A percentile compares a stretch with the other conserved stretches of the same genome.
Conservation (phyloP, 2,329 filamentous ascomycete genomes). For the Aaosphaeria pasadenensis region DNA sequence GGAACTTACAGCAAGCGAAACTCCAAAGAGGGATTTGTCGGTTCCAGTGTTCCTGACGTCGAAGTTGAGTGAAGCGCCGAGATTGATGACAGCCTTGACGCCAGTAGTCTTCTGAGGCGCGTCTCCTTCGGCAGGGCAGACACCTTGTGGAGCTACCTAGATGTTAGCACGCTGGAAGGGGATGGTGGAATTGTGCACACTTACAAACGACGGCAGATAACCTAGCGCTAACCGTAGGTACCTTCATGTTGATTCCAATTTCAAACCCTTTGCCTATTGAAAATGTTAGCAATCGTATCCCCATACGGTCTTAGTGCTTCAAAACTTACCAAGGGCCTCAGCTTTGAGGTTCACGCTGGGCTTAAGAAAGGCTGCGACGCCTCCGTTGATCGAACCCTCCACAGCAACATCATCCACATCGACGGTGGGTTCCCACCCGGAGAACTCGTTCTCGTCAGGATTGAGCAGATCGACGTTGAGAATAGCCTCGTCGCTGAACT, state of each 20-base stretch:
- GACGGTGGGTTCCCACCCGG: conserved; percentile 13
- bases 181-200: not conserved
- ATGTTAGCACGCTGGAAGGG: conserved; percentile 2
- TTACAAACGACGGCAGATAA: conserved; percentile 10
- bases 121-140: conserved; percentile 6
- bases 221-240: conserved; percentile 12
- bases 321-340: conserved; percentile 6
- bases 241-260: conserved; percentile 12
- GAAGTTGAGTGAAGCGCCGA: conserved; percentile 8
- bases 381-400: conserved; percentile 12
- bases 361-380: conserved; percentile 10
- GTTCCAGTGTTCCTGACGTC: conserved; percentile 7
- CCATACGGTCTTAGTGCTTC: not conserved
- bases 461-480: conserved; percentile 14
- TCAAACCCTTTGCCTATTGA: conserved; percentile 9
- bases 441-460: conserved; percentile 12
- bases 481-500: conserved; percentile 10
- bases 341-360: conserved; percentile 12
- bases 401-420: conserved; percentile 9
- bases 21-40: conserved; percentile 10
- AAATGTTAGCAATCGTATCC: not conserved
- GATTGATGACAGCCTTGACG: conserved; percentile 5
- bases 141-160: conserved; percentile 8
- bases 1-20: conserved; percentile 11
- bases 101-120: conserved; percentile 5